Conservation (phyloP, 2,329 filamentous ascomycete species). For the Phialophora verrucosa region DNA sequence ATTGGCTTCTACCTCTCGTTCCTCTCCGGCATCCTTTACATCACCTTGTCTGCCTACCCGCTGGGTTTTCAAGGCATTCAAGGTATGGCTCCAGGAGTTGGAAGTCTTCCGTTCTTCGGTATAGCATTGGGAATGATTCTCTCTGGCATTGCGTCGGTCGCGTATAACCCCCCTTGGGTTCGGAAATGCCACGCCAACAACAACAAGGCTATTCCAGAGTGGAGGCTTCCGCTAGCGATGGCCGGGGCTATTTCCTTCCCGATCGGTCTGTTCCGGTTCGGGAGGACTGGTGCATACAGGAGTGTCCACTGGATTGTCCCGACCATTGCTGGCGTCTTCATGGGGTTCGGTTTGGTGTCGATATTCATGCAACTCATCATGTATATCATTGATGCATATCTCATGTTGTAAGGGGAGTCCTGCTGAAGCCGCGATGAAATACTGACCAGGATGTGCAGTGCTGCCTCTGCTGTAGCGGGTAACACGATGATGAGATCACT, state of each 20-base stretch:
- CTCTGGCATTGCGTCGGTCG: constrained; percentile 50
- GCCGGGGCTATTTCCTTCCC: constrained; percentile 59
- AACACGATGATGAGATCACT: constrained; percentile 54
- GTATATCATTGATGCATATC: constrained; percentile 52
- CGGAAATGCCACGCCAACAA: constrained; percentile 25
- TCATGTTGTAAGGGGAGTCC: constrained; percentile 50
- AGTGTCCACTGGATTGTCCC: constrained; percentile 55
- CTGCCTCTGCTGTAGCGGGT: constrained; percentile 50
- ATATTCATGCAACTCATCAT: constrained; percentile 50
- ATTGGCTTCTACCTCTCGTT: constrained; percentile 55
- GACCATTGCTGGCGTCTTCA: constrained; percentile 51
- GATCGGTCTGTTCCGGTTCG: constrained; percentile 64
- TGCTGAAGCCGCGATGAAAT: constrained; percentile 49
- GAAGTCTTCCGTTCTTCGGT: constrained; percentile 57
- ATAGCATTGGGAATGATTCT: constrained; percentile 51
- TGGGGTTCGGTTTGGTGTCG: constrained; percentile 49
- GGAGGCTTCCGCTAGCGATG: constrained; percentile 58
- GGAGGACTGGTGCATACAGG: constrained; percentile 60
- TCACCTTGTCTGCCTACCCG: constrained; percentile 56
- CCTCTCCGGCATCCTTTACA: constrained; percentile 56
- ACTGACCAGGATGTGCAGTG: constrained; percentile 45
- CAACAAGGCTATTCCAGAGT: constrained; percentile 50
- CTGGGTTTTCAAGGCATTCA: constrained; percentile 55
- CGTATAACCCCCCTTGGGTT: constrained; percentile 45
- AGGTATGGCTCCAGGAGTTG: constrained; percentile 54